Conservation (phyloP, 2,329 filamentous ascomycete species). For the Chrysoporthe austroafricana region DNA sequence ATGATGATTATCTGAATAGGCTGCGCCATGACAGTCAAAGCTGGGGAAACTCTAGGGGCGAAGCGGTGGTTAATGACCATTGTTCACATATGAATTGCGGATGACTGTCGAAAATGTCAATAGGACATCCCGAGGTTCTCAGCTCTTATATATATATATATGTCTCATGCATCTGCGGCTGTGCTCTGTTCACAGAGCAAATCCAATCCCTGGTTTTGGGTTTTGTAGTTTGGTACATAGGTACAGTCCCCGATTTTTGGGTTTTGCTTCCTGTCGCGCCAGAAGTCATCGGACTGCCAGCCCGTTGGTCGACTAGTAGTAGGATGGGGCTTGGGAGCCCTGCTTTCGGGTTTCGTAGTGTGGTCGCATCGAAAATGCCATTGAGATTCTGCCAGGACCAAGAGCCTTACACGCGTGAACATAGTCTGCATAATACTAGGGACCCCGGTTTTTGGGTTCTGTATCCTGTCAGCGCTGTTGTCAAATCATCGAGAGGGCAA, state of each 20-base stretch:
- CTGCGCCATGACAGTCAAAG: background rate
- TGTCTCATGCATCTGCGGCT: no score
- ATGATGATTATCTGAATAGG: background rate
- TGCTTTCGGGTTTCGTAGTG: background rate
- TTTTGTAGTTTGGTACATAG: background rate
- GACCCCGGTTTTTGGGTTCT: no score
- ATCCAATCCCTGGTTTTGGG: constrained; percentile 1
- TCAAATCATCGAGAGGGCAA: no score
- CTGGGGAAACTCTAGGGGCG: no score
- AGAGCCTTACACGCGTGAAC: no score
- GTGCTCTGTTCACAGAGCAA: no score
- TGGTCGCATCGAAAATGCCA: background rate
- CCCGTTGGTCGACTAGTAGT: no score
- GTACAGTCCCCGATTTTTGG: background rate
- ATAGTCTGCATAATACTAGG: background rate
- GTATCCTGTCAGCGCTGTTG: no score
- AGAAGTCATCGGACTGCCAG: background rate
- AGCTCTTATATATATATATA: background rate
- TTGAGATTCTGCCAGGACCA: no score
- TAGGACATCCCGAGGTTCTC: background rate
- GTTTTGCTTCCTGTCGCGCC: background rate
- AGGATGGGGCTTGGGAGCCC: background rate
- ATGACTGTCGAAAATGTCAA: no score
- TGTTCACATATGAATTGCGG: no score
- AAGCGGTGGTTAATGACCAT: no score